Percentiles rank a stretch among this genome's conserved stretches.
phyloP scores from a whole-genome alignment of 176 grass and related monocot genomes.

The Oryza meridionalis region DNA sequence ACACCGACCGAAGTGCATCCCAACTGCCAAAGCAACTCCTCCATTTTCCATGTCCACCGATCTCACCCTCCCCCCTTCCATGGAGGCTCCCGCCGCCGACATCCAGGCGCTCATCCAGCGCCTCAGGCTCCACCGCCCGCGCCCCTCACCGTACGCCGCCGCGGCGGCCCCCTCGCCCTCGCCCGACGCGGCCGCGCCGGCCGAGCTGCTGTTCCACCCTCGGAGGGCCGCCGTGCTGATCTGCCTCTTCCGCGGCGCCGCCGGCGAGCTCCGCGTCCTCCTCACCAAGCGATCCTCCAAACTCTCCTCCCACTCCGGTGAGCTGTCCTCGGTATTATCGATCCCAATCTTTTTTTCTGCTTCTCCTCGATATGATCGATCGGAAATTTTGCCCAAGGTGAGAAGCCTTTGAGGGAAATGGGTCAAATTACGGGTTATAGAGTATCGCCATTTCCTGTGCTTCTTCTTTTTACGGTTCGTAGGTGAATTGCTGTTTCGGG shows the following conservation, averaged over 20 bases:
- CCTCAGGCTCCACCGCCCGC: constrained; percentile 47
- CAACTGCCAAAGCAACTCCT: neutral
- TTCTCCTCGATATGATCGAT: neutral
- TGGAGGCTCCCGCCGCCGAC: constrained; percentile 11
- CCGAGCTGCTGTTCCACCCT: constrained; percentile 44
- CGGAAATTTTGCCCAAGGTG: neutral
- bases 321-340: neutral
- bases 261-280: constrained; percentile 66
- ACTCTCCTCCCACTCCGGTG: constrained; percentile 73
- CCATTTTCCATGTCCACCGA: neutral
- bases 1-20: too few species aligned
- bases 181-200: neutral
- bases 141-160: constrained; percentile 32
- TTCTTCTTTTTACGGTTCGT: neutral
- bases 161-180: constrained; percentile 6
- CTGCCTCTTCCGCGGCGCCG: constrained; percentile 60
- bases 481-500: neutral
- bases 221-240: constrained; percentile 65
- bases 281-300: constrained; percentile 73
- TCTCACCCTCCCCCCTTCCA: neutral
- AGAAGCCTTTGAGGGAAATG: neutral
- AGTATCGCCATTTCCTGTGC: neutral
- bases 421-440: neutral
- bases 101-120: constrained; percentile 53
- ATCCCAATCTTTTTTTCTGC: too few species aligned